These are phyloP conservation scores for Mortierella sp. DNA, from an alignment of 371 early-diverging fungal species.

Conservation along the genomic window DNA sequence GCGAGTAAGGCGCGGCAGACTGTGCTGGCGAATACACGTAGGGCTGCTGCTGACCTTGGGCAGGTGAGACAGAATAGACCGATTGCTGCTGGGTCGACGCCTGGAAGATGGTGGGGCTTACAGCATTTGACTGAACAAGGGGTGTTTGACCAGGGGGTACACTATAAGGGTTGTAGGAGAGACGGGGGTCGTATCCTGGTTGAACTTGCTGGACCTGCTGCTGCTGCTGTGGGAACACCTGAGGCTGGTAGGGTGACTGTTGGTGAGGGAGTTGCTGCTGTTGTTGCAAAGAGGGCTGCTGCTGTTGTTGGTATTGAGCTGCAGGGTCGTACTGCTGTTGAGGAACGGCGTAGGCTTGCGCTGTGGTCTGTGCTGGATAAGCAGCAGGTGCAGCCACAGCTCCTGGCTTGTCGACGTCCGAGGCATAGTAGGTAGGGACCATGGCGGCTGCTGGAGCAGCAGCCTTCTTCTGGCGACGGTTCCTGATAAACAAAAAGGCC, in stretches of 20 bases:
- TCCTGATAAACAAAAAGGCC: constrained; percentile 37
- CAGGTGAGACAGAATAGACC: background rate
- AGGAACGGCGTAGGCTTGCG: background rate
- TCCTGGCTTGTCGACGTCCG: background rate
- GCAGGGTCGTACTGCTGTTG: background rate
- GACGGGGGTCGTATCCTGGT: constrained; percentile 1
- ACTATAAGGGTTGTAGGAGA: background rate
- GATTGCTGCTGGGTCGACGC: background rate
- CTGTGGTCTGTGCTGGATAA: background rate
- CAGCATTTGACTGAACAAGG: background rate
- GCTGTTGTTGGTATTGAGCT: background rate
- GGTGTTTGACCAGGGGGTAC: background rate
- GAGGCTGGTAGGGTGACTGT: no score
- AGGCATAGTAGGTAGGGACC: background rate
- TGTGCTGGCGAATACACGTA: background rate
- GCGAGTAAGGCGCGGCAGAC: background rate
- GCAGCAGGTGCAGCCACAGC: background rate
- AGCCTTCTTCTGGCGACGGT: constrained; percentile 19
- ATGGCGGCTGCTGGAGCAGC: background rate
- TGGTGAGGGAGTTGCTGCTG: background rate
- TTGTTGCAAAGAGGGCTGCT: no score
- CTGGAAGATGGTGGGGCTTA: background rate
- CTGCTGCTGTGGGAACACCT: background rate
- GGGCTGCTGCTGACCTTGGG: background rate
- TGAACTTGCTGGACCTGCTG: background rate